These are phyloP conservation scores for Neoconidiobolus thromboides DNA, from an alignment of 371 early-diverging fungal genomes.

Conservation along the genomic window DNA sequence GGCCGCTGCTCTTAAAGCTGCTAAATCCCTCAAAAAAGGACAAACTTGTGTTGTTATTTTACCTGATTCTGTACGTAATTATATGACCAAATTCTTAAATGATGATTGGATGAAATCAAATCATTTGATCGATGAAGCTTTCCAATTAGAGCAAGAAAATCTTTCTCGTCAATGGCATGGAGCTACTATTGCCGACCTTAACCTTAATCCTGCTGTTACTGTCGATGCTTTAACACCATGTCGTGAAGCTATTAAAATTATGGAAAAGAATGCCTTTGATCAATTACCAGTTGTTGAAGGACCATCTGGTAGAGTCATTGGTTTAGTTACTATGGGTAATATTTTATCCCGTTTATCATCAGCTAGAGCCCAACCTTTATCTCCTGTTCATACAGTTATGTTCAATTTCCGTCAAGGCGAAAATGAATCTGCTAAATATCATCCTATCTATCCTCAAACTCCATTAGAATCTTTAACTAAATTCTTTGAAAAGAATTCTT, in stretches of 20 bases:
- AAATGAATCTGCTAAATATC: conserved; percentile 24
- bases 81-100: conserved; percentile 91
- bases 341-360: conserved; percentile 62
- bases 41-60: conserved; percentile 82
- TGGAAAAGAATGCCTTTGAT: conserved; percentile 79
- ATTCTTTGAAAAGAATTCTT: conserved; percentile 81
- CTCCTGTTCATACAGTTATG: conserved; percentile 63
- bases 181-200: conserved; percentile 61
- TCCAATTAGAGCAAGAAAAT: conserved; percentile 38
- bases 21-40: conserved; percentile 63
- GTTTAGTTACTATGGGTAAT: conserved; percentile 75
- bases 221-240: conserved; percentile 38
- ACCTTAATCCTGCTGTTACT: conserved; percentile 63
- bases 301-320: conserved; percentile 37
- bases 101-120: conserved; percentile 87
- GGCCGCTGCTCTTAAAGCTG: conserved; percentile 63
- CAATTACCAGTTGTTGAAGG: conserved; percentile 78
- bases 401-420: conserved; percentile 52
- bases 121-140: conserved; percentile 42
- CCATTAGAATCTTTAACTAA: conserved; percentile 55
- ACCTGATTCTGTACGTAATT: conserved; percentile 93
- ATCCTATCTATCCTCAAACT: conserved; percentile 65
- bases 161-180: conserved; percentile 51
- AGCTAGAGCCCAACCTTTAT: conserved; percentile 37
- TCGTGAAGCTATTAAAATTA: conserved; percentile 62